Evolutionary conservation across 1,284 basidiomycete genomes (phyloP), one percentile per base, ranked within the genome.

Genomic region (Rhodotorula sp.): DNA sequence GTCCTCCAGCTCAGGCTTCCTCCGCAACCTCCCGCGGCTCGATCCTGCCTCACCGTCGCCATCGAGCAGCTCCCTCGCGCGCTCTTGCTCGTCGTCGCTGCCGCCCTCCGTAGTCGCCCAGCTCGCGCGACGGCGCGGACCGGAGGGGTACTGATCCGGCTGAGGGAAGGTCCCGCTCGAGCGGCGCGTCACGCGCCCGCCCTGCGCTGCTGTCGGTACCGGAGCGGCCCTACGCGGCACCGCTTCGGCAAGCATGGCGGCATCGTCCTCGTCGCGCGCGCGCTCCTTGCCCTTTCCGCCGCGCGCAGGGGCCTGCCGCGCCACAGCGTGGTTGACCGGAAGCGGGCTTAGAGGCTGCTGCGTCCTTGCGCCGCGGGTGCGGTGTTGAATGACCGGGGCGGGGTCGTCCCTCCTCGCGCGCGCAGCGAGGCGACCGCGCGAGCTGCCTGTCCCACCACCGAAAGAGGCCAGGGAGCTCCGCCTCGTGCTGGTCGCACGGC

Each of bases 231-330:
- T 48, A 32, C 55, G 46, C n/a, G n/a, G 8, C 55, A 37, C 4
- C 27, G 22, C 19, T 17, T 17, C 36, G 19, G 22, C 15, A 10
- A 37, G 29, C 36, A 32, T 27, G 22, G 39, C 51, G 39, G 27
- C 17, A 9, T 29, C 53, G 53, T 57, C 55, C 3, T 57, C 63
- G 19, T 57, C 63, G 29, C 2, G 25, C 8, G 46, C 64, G 7
- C 70, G 62, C 57, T 71, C 67, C 55, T 71, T 71, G 19, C 58
- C 61, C 51, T 65, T 61, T 22, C 44, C 39, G 27, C 32, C 57
- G n/a, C 32, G 4, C 0, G 15, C 51, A 6, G 8, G 27, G 1
- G 32, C 13, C 34, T 21, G 37, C 1, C 64, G 44, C 4, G 56
- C 19, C n/a, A 65, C 61, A 4, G 53, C 34, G 41, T 65, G 61